phyloP scores from a whole-genome alignment of 352 stramenopile genomes.

The Globisporangium yorkense region DNA sequence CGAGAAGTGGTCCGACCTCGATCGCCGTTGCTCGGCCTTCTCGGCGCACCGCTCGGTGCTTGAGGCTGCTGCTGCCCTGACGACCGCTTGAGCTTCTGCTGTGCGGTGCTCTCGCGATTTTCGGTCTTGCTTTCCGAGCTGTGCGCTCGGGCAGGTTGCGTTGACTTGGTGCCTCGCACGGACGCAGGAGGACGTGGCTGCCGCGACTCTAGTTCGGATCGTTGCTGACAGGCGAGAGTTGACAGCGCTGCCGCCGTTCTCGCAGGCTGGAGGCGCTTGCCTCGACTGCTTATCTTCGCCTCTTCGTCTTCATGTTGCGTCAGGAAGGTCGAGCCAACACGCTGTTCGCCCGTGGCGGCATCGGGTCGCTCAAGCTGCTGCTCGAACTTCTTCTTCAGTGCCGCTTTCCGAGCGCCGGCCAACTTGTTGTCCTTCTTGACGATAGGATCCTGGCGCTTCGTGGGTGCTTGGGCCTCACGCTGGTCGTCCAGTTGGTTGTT shows the following conservation, averaged over 20 bases:
- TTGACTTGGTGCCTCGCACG: not conserved
- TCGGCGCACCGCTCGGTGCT: not conserved
- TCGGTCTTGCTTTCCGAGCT: not conserved
- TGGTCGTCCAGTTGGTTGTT: constrained; percentile 21
- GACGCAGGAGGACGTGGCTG: constrained; percentile 7
- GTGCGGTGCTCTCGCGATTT: not conserved
- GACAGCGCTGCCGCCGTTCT: not conserved
- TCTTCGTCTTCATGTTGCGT: constrained; percentile 40
- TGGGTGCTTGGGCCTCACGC: not conserved
- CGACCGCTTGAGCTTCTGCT: not conserved
- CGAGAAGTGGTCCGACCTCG: not conserved
- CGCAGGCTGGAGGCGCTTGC: not conserved
- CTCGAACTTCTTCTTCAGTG: constrained; percentile 37
- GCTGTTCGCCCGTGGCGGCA: not conserved
- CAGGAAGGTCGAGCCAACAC: constrained; percentile 23
- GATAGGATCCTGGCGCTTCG: not conserved
- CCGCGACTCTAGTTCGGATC: not conserved
- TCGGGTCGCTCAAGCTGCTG: not conserved
- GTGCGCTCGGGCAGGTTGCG: not conserved
- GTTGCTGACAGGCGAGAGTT: not conserved
- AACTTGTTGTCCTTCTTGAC: constrained; percentile 6
- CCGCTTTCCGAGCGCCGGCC: constrained; percentile 28
- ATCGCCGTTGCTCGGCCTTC: constrained; percentile 3
- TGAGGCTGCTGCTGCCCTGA: not conserved
- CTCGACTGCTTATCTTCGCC: constrained; percentile 7